These are phyloP conservation scores for Solanum ossicruentum DNA, from an alignment of 257 asterid species.

Conservation along the genomic window DNA sequence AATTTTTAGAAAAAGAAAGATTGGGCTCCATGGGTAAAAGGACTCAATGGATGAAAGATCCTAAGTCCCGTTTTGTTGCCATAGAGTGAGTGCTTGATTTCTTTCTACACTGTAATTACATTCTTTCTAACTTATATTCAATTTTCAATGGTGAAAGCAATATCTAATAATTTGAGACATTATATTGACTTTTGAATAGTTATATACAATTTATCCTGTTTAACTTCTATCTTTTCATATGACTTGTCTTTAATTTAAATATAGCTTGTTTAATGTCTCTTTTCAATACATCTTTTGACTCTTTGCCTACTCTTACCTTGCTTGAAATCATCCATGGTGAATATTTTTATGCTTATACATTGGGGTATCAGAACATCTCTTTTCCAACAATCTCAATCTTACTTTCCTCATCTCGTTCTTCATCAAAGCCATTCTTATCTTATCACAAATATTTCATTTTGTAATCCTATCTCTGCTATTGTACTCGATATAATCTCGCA, in stretches of 20 bases:
- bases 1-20: no score
- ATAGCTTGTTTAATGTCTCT: background rate
- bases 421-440: background rate
- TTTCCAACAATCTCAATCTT: no score
- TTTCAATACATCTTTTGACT: background rate
- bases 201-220: background rate
- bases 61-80: no score
- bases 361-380: background rate
- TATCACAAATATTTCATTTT: no score
- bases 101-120: background rate
- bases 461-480: background rate
- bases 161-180: background rate
- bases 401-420: no score
- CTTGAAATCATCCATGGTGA: background rate
- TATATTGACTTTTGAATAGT: background rate
- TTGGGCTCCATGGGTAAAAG: no score
- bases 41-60: no score
- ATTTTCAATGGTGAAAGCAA: background rate
- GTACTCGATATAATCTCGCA: no score
- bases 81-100: no score
- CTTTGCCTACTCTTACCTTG: background rate
- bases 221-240: background rate
- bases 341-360: background rate
- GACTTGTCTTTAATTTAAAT: background rate
- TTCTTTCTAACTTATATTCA: background rate